Conservation (phyloP, 169 alveolate genomes). For the Plasmodium cynomolgi region DNA sequence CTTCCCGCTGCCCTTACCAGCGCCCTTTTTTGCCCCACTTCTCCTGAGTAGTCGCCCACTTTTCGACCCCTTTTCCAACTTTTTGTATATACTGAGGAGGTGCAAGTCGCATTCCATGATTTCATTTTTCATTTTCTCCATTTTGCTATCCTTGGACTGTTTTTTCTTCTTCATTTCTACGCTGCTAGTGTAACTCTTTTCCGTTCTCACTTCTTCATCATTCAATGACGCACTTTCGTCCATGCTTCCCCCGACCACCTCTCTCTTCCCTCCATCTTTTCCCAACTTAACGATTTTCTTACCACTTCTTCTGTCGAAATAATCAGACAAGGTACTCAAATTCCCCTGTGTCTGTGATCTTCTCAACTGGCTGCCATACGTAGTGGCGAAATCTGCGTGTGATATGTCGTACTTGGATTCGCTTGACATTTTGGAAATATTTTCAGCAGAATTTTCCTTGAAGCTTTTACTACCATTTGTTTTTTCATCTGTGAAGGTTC, state of each 20-base stretch:
- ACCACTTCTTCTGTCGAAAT: constrained; percentile 8
- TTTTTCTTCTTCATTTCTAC: constrained; percentile 7
- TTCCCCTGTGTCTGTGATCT: constrained; percentile 27
- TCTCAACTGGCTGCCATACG: constrained; percentile 15
- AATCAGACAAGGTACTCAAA: constrained; percentile 7
- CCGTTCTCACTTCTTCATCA: not conserved
- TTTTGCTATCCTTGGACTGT: constrained; percentile 4
- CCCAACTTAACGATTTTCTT: not conserved
- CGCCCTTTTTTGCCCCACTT: not conserved
- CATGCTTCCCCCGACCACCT: not conserved
- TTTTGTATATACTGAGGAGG: constrained; percentile 46
- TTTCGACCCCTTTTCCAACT: constrained; percentile 30
- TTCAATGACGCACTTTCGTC: not conserved
- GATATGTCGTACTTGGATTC: constrained; percentile 9
- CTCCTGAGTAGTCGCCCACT: constrained; percentile 1
- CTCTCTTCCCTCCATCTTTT: not conserved
- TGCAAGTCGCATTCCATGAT: constrained; percentile 44
- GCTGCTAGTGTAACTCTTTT: not conserved
- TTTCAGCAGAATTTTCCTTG: constrained; percentile 22
- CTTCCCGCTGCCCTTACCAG: not conserved
- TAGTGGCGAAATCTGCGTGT: constrained; percentile 25
- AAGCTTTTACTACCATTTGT: constrained; percentile 1
- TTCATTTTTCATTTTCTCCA: constrained; percentile 41
- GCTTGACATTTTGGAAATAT: constrained; percentile 23
- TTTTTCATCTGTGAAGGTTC: constrained; percentile 32